phyloP scores from a whole-genome alignment of 2,329 filamentous ascomycete species.

The Chaetomium globosum region DNA sequence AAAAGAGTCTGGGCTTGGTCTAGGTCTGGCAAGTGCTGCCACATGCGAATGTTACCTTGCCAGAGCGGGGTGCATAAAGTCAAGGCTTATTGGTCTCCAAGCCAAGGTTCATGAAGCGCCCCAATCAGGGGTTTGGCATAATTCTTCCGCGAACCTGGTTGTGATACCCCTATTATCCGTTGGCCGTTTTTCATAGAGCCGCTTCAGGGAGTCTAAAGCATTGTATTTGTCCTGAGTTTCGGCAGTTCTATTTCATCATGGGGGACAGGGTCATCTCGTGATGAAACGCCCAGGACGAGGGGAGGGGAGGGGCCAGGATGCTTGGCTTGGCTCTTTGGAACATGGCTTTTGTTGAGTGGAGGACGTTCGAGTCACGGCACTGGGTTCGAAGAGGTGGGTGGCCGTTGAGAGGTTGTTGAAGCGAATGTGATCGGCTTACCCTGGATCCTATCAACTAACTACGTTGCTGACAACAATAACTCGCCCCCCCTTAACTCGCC shows the following conservation, averaged over 20 bases:
- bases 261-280: background rate
- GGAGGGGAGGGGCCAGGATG: background rate
- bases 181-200: background rate
- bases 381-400: background rate
- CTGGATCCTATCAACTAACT: background rate
- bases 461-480: background rate
- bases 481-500: background rate
- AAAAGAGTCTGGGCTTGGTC: background rate
- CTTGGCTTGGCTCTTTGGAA: background rate
- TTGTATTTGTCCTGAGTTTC: background rate
- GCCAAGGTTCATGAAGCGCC: constrained; percentile 13
- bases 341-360: background rate
- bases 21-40: background rate
- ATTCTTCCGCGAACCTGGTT: background rate
- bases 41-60: constrained; percentile 11
- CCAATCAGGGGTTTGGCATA: constrained; percentile 18
- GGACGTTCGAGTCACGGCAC: background rate
- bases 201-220: background rate
- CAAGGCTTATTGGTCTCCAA: background rate
- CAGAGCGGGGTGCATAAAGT: background rate
- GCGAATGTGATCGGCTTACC: background rate
- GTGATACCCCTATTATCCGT: background rate
- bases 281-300: background rate
- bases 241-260: background rate
- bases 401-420: background rate